Base-by-base conservation (phyloP, 2,329 filamentous ascomycete species). In the Seiridium cupressi region DNA sequence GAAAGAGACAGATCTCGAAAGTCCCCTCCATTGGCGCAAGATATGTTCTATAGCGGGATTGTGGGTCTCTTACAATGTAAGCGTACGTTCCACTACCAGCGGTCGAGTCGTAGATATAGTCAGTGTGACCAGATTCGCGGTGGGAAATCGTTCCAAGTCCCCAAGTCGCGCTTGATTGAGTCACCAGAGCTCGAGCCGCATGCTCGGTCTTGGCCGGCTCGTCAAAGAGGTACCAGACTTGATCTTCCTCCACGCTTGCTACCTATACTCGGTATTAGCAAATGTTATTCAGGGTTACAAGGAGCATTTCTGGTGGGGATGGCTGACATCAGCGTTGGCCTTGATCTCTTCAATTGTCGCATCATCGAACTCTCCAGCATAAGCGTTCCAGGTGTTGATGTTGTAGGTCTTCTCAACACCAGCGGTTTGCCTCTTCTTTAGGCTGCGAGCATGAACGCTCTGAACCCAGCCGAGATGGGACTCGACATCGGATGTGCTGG, bases 81-180 rank as follows among this genome's bases (percentile, higher is more conserved):
- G 78, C 76, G 62, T 73, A 84, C 57, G 73, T 78, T 32, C 71
- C 74, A 11, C 64, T 58, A 18, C 79, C 79, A 35, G 77, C 77
- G 1, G 69, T 68, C 36, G 65, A 64, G 62, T 81, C 76, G 65
- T 81, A 82, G 48, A 72, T 62, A 65, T 81, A 82, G 54, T 69
- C 68, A 3, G 63, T 73, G 4, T 67, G 68, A 44, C 71, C 73
- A 11, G 68, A 63, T 18, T 60, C 69, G 32, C 67, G 68, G 68
- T 77, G 74, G 8, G 81, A 83, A 62, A 82, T 71, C 51, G 77
- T 74, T 3, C 72, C 77, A n/a, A 83, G 77, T 44, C 79, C 79
- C 75, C 78, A 81, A 3, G 76, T 64, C 1, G 76, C 67, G 9
- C 69, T 66, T 5, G 61, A 51, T 65, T 80, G 77, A 18, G 68